These are phyloP conservation scores for Astraeus odoratus DNA, from an alignment of 768 basidiomycete genomes.

Conservation along the genomic window DNA sequence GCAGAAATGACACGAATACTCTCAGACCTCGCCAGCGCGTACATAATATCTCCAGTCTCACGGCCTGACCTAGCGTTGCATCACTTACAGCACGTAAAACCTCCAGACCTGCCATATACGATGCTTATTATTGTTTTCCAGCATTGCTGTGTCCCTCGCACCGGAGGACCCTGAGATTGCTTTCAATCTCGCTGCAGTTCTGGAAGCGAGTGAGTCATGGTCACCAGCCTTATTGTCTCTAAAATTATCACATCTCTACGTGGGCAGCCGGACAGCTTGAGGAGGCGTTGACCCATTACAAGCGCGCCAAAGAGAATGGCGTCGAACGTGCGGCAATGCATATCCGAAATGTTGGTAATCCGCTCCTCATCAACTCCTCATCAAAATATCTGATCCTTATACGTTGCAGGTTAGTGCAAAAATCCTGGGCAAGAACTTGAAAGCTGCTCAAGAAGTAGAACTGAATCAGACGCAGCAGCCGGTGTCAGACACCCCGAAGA, in stretches of 20 bases:
- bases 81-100: constrained; percentile 61
- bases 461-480: constrained; percentile 25
- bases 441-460: constrained; percentile 34
- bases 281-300: constrained; percentile 76
- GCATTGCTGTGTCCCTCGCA: constrained; percentile 74
- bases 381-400: constrained; percentile 10
- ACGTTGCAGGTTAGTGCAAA: constrained; percentile 67
- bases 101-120: constrained; percentile 23
- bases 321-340: constrained; percentile 79
- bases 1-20: constrained; percentile 14
- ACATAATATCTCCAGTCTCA: constrained; percentile 72
- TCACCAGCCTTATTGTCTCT: constrained; percentile 28
- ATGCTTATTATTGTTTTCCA: constrained; percentile 35
- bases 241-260: constrained; percentile 23
- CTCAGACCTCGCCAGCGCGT: constrained; percentile 82
- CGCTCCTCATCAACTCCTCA: constrained; percentile 11
- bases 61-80: constrained; percentile 83
- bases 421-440: constrained; percentile 58
- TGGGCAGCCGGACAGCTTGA: constrained; percentile 67
- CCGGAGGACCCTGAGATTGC: constrained; percentile 90
- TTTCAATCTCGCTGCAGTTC: constrained; percentile 85
- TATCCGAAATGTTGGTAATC: constrained; percentile 64
- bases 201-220: constrained; percentile 71
- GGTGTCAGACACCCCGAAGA: constrained; percentile 28
- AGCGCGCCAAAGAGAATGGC: constrained; percentile 68